These are phyloP conservation scores for Tylopilus sp. DNA, from an alignment of 768 basidiomycete species.

Conservation along the genomic window DNA sequence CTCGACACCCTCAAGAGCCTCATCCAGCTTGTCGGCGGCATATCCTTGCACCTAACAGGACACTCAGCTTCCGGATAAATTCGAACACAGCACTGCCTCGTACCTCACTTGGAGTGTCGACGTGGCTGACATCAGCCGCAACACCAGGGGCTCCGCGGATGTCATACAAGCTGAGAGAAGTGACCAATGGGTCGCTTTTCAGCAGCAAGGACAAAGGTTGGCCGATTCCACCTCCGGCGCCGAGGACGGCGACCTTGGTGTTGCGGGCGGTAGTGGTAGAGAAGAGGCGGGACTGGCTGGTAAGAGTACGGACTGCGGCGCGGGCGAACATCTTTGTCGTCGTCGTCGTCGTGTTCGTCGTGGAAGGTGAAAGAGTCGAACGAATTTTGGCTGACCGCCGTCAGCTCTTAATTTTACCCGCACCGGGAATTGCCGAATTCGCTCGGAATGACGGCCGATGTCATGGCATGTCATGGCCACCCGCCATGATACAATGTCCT, in stretches of 20 bases:
- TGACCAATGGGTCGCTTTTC: constrained; percentile 89
- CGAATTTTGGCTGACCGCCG: background rate
- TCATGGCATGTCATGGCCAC: no score
- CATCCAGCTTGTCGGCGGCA: constrained; percentile 82
- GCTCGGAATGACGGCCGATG: constrained; percentile 2
- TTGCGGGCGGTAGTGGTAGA: constrained; percentile 68
- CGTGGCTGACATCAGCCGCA: constrained; percentile 94
- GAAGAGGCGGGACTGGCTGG: constrained; percentile 61
- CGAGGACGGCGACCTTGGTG: constrained; percentile 93
- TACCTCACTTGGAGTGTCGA: constrained; percentile 87
- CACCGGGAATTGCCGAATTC: constrained; percentile 16
- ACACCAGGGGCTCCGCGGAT: constrained; percentile 57
- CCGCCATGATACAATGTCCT: no score
- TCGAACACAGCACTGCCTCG: constrained; percentile 19
- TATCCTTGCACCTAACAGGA: constrained; percentile 69
- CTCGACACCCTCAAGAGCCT: constrained; percentile 84
- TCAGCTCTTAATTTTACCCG: constrained; percentile 6
- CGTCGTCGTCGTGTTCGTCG: constrained; percentile 12
- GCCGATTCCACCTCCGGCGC: constrained; percentile 98
- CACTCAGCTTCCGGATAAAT: background rate
- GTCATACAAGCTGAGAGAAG: constrained; percentile 63
- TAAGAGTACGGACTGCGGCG: constrained; percentile 54
- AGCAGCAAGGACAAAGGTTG: constrained; percentile 88
- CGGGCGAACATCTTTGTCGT: constrained; percentile 61
- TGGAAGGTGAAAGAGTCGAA: constrained; percentile 6